phyloP scores from a whole-genome alignment of 768 basidiomycete species.

The Leccinum subgranulosum region DNA sequence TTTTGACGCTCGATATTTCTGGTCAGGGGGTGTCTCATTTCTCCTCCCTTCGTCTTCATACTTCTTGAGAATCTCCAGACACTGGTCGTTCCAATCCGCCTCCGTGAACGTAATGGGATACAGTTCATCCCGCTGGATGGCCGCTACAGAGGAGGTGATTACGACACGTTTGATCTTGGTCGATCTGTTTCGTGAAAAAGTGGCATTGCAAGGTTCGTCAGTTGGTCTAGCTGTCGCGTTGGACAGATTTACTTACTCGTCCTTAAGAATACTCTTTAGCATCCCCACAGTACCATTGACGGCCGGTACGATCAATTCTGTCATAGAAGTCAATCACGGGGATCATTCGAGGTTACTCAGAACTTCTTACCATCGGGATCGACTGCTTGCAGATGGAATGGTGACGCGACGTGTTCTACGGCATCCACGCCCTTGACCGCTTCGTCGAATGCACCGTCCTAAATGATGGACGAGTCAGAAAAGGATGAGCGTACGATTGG shows the following conservation, averaged over 20 bases:
- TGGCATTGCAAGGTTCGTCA: not conserved
- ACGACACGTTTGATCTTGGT: constrained; percentile 63
- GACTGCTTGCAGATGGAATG: constrained; percentile 46
- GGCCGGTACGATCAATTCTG: constrained; percentile 68
- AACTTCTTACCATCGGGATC: constrained; percentile 37
- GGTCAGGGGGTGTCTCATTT: constrained; percentile 31
- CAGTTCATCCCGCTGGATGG: constrained; percentile 35
- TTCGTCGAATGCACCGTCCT: constrained; percentile 74
- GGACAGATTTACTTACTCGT: constrained; percentile 36
- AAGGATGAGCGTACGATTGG: not conserved
- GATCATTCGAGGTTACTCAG: not conserved
- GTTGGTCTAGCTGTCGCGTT: not conserved
- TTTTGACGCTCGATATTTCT: constrained; percentile 62
- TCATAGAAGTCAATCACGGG: not conserved
- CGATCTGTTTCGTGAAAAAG: constrained; percentile 12
- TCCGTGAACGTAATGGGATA: constrained; percentile 41
- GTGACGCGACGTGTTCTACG: constrained; percentile 68
- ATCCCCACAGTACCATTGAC: constrained; percentile 67
- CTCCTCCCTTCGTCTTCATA: constrained; percentile 47
- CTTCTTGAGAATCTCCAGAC: constrained; percentile 22
- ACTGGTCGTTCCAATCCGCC: constrained; percentile 36
- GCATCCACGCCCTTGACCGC: constrained; percentile 75
- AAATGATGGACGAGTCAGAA: not conserved
- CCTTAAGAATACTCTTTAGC: constrained; percentile 54
- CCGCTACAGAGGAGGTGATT: constrained; percentile 60